Base-by-base conservation (phyloP, 805 yeast species). In the Brettanomyces nanus region DNA sequence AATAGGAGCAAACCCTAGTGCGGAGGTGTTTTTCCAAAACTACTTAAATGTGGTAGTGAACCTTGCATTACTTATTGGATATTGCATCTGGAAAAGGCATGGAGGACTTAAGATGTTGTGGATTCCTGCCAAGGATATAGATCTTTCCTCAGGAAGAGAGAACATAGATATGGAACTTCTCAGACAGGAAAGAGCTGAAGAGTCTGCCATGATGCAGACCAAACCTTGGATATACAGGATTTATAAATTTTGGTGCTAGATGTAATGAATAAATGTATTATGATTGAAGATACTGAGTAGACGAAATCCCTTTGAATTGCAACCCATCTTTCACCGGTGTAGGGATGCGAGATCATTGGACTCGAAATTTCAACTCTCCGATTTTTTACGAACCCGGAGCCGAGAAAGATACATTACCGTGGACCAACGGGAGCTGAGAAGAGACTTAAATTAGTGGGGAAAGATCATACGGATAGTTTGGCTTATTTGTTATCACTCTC, bases 31-130 rank as follows among this genome's bases (percentile, higher is more conserved):
- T 66, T 82, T 82, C 64, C 62, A 69, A 48, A 61, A 71, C 13
- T 81, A 76, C 55, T 62, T 83, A 45, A 73, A 83, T 6, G 60
- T 66, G 37, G 82, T 82, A 13, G 67, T 80, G 38, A 65, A 77
- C 27, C 21, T 80, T 23, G 69, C 57, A 3, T 69, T 73, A 56
- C 78, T 49, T 33, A 14, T 47, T 27, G 39, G 41, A 6, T 56
- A 53, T 41, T 41, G 45, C 32, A 27, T 54, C 17, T 67, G 65
- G 62, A 59, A 59, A 37, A 44, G 39, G 26, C 66, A 65, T 57
- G 53, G 66, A 43, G 66, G 73, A 69, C n/a, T n/a, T n/a, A n/a
- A n/a, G n/a, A 56, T 52, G 28, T 54, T 62, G n/a, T 66, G 64
- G 46, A 53, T 70, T 35, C 59, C 61, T 28, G 61, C 71, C 29